These are phyloP conservation scores for Pythium myriotylum DNA, from an alignment of 352 stramenopile species.

Conservation along the genomic window DNA sequence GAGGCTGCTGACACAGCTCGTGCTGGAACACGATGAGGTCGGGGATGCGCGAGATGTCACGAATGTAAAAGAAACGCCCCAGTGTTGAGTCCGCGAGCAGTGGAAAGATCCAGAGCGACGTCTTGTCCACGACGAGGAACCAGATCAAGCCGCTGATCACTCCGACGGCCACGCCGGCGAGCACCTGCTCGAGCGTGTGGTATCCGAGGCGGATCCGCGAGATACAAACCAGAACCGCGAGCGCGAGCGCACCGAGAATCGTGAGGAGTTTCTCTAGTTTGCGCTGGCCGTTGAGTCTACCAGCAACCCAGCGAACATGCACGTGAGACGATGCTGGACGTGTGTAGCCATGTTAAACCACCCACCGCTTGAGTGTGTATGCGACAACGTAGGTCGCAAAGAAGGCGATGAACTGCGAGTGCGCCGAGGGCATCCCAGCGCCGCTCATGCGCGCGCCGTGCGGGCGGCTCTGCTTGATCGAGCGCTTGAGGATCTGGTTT, in stretches of 20 bases:
- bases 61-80: constrained; percentile 64
- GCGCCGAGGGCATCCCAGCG: constrained; percentile 76
- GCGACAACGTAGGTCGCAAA: constrained; percentile 72
- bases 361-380: constrained; percentile 58
- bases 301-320: neutral
- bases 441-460: constrained; percentile 65
- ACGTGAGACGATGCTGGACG: neutral
- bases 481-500: constrained; percentile 81
- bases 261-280: constrained; percentile 64
- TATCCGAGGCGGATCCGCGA: constrained; percentile 82
- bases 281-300: constrained; percentile 44
- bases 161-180: constrained; percentile 55
- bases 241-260: constrained; percentile 46
- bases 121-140: constrained; percentile 46
- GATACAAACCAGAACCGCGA: constrained; percentile 61
- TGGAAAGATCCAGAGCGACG: constrained; percentile 62
- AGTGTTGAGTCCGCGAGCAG: constrained; percentile 45
- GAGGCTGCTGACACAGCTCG: constrained; percentile 43
- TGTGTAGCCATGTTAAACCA: neutral
- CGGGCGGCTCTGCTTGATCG: constrained; percentile 70
- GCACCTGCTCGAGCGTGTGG: constrained; percentile 75
- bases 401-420: constrained; percentile 84
- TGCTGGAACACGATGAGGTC: constrained; percentile 83
- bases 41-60: constrained; percentile 74
- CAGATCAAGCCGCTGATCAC: constrained; percentile 46